Conservation (phyloP, 2,329 filamentous ascomycete genomes). For the Fusarium drepaniforme region DNA sequence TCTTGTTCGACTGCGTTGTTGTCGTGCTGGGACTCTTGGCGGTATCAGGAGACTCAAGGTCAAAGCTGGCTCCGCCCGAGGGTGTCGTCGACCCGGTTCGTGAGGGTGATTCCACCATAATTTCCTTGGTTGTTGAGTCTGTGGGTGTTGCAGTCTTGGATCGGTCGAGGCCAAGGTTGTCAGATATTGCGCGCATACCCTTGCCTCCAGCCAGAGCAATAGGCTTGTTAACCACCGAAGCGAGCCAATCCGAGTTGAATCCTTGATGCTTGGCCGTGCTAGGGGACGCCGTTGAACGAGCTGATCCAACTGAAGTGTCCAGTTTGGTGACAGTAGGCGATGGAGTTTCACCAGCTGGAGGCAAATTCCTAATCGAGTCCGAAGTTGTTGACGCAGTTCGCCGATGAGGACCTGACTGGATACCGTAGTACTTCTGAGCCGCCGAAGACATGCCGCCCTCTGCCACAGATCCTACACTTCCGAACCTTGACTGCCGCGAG, state of each 20-base stretch:
- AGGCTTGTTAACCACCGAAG: constrained; percentile 63
- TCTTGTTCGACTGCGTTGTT: constrained; percentile 61
- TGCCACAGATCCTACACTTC: constrained; percentile 80
- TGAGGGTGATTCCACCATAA: constrained; percentile 62
- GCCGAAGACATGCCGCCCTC: constrained; percentile 73
- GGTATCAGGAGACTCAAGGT: constrained; percentile 79
- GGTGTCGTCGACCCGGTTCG: constrained; percentile 82
- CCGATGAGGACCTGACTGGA: constrained; percentile 62
- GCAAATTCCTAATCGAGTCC: constrained; percentile 64
- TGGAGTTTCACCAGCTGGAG: constrained; percentile 65
- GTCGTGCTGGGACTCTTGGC: constrained; percentile 67
- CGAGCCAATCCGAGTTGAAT: constrained; percentile 68
- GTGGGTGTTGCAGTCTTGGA: constrained; percentile 62
- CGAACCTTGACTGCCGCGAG: constrained; percentile 81
- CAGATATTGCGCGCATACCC: constrained; percentile 88
- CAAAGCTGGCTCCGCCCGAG: constrained; percentile 77
- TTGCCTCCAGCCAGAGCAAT: constrained; percentile 65
- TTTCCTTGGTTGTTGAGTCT: constrained; percentile 56
- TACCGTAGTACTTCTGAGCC: constrained; percentile 77
- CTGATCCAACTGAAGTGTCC: constrained; percentile 58
- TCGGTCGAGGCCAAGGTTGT: constrained; percentile 72
- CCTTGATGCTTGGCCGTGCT: constrained; percentile 57
- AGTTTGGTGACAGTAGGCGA: constrained; percentile 72
- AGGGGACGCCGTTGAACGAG: constrained; percentile 58
- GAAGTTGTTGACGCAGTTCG: constrained; percentile 72